Evolutionary conservation across 805 yeast genomes (phyloP).

Genomic region (Blastobotrys parvus): DNA sequence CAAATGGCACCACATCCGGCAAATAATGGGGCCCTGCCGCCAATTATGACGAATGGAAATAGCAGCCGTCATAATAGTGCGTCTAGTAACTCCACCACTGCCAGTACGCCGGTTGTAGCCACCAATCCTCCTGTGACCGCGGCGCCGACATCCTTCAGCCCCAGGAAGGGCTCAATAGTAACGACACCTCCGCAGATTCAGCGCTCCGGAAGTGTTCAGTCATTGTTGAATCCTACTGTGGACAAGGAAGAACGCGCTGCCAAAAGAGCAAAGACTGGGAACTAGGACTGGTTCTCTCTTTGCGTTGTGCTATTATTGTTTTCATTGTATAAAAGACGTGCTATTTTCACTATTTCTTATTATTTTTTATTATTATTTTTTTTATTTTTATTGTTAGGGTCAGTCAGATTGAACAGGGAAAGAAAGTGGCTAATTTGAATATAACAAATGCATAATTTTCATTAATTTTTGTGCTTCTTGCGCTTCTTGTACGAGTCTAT

Average conservation of each 20-base stretch:
- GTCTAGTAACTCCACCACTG: not conserved
- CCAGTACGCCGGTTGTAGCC: not conserved
- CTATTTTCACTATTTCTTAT: not conserved
- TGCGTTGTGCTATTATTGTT: not conserved
- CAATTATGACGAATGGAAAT: not conserved
- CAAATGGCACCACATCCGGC: not conserved
- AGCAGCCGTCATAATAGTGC: not conserved
- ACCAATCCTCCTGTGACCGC: not conserved
- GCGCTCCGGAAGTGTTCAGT: not conserved
- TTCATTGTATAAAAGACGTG: not conserved
- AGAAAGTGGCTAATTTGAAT: too few species aligned
- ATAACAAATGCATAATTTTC: not conserved
- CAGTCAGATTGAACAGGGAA: not conserved
- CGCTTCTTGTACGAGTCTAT: too few species aligned
- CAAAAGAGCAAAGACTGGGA: not conserved
- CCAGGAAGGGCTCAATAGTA: not conserved
- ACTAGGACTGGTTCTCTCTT: not conserved
- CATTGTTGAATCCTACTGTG: constrained; percentile 1
- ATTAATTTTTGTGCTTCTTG: too few species aligned
- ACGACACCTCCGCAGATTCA: not conserved
- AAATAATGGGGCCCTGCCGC: not conserved
- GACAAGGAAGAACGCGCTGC: not conserved
- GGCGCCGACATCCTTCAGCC: not conserved
- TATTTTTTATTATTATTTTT: not conserved
- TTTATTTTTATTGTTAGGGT: not conserved